phyloP scores from a whole-genome alignment of 2,329 filamentous ascomycete species.

The Emmonsia crescens region DNA sequence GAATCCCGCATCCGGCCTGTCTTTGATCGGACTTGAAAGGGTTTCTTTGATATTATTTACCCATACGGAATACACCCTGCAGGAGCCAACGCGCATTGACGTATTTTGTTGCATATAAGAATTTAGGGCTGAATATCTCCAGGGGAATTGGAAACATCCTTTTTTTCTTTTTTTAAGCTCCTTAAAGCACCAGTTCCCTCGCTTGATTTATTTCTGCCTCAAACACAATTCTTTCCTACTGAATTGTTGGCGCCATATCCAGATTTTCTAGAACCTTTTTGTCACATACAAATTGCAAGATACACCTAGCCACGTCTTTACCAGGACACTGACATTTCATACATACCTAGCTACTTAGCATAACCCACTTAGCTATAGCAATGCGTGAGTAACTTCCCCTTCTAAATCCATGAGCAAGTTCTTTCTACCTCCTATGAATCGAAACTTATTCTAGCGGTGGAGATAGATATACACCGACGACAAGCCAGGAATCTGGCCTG shows the following conservation, averaged over 20 bases:
- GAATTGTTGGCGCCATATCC: background rate
- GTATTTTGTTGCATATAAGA: background rate
- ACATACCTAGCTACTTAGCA: background rate
- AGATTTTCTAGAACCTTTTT: background rate
- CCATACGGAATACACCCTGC: background rate
- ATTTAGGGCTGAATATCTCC: background rate
- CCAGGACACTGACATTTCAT: background rate
- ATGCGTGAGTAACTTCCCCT: background rate
- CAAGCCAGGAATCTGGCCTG: constrained; percentile 30
- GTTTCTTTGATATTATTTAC: background rate
- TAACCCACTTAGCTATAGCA: background rate
- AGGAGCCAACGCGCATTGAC: background rate
- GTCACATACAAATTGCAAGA: background rate
- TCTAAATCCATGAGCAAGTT: background rate
- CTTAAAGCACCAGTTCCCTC: background rate
- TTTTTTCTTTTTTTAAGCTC: background rate
- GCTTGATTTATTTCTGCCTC: background rate
- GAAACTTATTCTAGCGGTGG: background rate
- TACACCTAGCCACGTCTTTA: background rate
- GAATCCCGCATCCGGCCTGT: background rate
- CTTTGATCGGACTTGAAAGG: background rate
- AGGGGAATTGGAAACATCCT: background rate
- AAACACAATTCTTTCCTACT: background rate
- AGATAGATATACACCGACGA: constrained; percentile 30
- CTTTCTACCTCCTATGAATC: background rate